These are phyloP conservation scores for Talaromyces sp. DNA, from an alignment of 2,329 filamentous ascomycete species.

Conservation along the genomic window DNA sequence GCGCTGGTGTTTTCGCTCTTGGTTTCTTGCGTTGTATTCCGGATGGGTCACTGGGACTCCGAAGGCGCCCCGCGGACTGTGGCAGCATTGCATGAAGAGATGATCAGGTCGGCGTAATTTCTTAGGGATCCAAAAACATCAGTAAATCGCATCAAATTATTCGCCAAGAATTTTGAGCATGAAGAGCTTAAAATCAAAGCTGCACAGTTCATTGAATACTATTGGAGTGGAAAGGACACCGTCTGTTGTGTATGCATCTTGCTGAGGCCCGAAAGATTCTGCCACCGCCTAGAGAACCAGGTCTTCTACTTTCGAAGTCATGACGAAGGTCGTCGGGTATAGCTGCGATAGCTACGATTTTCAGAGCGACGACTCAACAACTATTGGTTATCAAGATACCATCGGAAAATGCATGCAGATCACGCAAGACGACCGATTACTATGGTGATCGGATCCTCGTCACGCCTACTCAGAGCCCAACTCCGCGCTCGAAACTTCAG, in stretches of 20 bases:
- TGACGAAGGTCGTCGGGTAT: background rate
- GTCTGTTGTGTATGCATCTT: conserved; percentile 22
- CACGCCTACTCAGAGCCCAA: conserved; percentile 23
- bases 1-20: conserved; percentile 22
- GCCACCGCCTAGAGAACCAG: conserved; percentile 30
- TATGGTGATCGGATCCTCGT: conserved; percentile 23
- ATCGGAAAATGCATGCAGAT: conserved; percentile 27
- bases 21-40: conserved; percentile 16
- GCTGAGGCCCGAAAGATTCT: conserved; percentile 31
- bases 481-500: conserved; percentile 26
- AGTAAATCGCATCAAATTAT: background rate
- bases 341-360: background rate
- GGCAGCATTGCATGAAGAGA: conserved; percentile 25
- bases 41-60: conserved; percentile 35
- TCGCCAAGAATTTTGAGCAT: background rate
- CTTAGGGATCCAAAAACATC: background rate
- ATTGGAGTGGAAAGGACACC: conserved; percentile 9
- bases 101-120: background rate
- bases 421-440: conserved; percentile 27
- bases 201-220: background rate
- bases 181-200: background rate
- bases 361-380: background rate
- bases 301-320: background rate
- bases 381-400: too few relatives aligned
- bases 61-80: conserved; percentile 32